Percentiles rank a stretch among this genome's conserved stretches.
Conservation (phyloP, 73 alveolate genomes). For the Paramecium biaurelia region DNA sequence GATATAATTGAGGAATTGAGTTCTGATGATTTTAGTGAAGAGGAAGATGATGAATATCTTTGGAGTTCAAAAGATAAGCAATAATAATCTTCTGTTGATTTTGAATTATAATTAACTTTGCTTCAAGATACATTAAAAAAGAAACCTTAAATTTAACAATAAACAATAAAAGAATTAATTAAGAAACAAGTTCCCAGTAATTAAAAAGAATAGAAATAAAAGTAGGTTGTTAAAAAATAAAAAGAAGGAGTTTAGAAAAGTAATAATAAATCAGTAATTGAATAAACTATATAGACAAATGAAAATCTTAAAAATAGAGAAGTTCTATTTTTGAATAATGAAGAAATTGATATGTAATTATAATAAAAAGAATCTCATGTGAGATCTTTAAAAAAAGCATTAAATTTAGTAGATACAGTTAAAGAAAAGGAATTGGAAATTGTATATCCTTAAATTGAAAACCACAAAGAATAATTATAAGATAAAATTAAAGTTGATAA, state of each 20-base stretch:
- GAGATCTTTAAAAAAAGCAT: not conserved
- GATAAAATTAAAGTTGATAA: not conserved
- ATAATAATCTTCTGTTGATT: not conserved
- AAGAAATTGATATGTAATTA: not conserved
- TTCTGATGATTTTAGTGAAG: not conserved
- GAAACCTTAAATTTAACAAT: not conserved
- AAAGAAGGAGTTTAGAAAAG: not conserved
- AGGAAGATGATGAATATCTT: not conserved
- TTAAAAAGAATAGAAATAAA: not conserved
- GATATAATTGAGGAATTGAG: not conserved
- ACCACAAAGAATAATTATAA: not conserved
- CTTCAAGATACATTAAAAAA: not conserved
- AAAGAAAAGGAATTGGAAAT: not conserved
- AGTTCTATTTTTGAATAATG: not conserved
- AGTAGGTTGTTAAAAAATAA: not conserved
- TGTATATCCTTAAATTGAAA: not conserved
- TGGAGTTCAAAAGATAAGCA: not conserved
- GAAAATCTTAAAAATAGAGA: not conserved
- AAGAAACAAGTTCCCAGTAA: not conserved
- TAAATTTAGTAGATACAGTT: not conserved
- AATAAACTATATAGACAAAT: not conserved
- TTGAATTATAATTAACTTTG: not conserved
- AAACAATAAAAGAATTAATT: not conserved
- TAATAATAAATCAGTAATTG: not conserved
- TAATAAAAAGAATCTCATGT: not conserved